Conservation (phyloP, 1,139 yeast species). For the Ogataea hybrid region DNA sequence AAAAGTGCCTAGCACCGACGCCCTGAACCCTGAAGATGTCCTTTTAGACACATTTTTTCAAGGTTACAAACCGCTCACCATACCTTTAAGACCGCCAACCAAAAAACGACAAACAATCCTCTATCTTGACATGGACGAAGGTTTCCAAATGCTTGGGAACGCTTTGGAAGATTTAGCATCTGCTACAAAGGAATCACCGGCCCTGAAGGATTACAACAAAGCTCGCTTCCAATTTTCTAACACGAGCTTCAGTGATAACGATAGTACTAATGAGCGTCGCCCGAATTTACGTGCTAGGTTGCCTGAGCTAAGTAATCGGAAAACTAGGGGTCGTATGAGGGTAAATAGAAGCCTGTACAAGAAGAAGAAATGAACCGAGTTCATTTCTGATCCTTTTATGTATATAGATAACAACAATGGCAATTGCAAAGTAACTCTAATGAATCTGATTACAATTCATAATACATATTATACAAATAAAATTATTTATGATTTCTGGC, state of each 20-base stretch:
- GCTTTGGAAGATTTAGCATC: constrained; percentile 10
- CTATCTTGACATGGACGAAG: too few relatives aligned
- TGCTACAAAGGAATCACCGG: neutral
- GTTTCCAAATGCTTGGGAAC: too few relatives aligned
- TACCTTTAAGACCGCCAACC: too few relatives aligned
- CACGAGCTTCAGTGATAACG: constrained; percentile 22
- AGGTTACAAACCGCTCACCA: constrained; percentile 35
- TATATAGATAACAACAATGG: neutral
- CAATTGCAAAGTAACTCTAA: too few relatives aligned
- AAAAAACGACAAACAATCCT: too few relatives aligned
- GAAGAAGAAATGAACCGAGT: constrained; percentile 10
- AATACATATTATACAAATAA: constrained; percentile 28
- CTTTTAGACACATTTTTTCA: constrained; percentile 32
- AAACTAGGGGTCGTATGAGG: constrained; percentile 1
- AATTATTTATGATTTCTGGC: too few relatives aligned
- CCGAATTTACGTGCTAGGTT: neutral
- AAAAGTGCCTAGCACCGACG: constrained; percentile 32
- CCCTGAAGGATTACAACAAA: constrained; percentile 16
- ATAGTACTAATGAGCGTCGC: neutral
- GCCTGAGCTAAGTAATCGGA: neutral
- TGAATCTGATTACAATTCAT: too few relatives aligned
- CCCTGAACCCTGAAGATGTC: constrained; percentile 31
- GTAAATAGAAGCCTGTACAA: neutral
- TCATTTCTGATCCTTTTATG: constrained; percentile 1
- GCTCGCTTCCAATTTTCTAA: constrained; percentile 22